Evolutionary conservation across 768 basidiomycete species (phyloP), one percentile per base, ranked within the genome.

Genomic region (Lentinula guzmanii): DNA sequence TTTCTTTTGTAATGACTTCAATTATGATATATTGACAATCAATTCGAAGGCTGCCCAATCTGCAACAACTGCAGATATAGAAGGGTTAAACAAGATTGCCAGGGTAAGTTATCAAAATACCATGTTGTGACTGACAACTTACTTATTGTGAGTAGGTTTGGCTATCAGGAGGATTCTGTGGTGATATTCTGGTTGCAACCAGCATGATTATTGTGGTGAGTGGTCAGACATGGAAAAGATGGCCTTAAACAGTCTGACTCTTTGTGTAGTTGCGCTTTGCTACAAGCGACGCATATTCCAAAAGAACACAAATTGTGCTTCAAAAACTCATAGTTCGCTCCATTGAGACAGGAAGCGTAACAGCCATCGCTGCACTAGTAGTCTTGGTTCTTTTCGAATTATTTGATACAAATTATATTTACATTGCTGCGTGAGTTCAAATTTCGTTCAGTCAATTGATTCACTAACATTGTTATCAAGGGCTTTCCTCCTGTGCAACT

Each of bases 181-280:
- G 65, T 9, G 70, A 71, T 58, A 64, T 70, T 18, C 59, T 70
- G 41, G 68, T 71, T 41, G 66, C 68, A n/a, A 65, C 45, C 5
- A 63, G 67, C 58, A 69, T 70, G 68, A 56, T 69, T 35, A 68
- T 60, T 58, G 66, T 67, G 46, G 70, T 71, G 41, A 35, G 70
- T 64, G 52, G 2, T 15, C 33, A 31, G 18, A 33, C 8, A 5
- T 41, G 11, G 2, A 21, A 45, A 33, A n/a, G 21, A n/a, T 6
- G 18, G 28, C 15, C 18, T 37, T 24, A 24, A 8, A 28, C 3
- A 37, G 33, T 18, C 16, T 45, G 35, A 39, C 7, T 4, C 21
- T 15, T 52, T 6, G 4, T 43, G 18, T 54, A 67, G 66, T 52
- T 67, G 10, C 34, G 33, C 7, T 35, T 41, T 48, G 61, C 65